Percentiles rank a stretch among this genome's conserved stretches.
Evolutionary conservation across 768 basidiomycete species (phyloP).

Genomic region (Tylopilus vinaceipallidus): DNA sequence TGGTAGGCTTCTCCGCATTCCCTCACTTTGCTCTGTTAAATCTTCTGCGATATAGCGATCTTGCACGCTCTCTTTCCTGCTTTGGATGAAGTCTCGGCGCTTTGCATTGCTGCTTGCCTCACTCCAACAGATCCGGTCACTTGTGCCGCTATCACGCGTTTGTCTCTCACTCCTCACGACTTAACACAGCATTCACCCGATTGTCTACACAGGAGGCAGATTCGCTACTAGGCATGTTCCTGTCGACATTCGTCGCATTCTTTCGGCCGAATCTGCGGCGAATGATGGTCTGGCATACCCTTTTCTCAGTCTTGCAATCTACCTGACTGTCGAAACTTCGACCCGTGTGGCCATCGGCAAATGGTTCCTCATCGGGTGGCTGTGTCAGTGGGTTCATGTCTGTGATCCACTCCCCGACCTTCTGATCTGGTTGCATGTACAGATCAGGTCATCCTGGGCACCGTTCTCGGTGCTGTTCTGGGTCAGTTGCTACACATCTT

Average conservation of each 20-base stretch:
- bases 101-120: slow-evolving; percentile 86
- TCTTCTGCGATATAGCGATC: slow-evolving; percentile 43
- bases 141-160: slow-evolving; percentile 77
- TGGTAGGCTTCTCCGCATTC: slow-evolving; percentile 37
- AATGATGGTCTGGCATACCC: slow-evolving; percentile 97
- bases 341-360: slow-evolving; percentile 64
- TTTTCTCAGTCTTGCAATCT: slow-evolving; percentile 83
- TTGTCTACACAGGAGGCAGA: slow-evolving; percentile 52
- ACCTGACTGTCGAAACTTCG: slow-evolving; percentile 72
- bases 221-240: slow-evolving; percentile 73
- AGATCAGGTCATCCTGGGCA: slow-evolving; percentile 84
- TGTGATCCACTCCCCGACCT: background rate
- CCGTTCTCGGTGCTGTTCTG: slow-evolving; percentile 58
- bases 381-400: slow-evolving; percentile 41
- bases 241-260: slow-evolving; percentile 69
- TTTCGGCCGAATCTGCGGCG: slow-evolving; percentile 88
- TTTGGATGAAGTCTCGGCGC: slow-evolving; percentile 68
- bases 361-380: slow-evolving; percentile 86
- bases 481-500: slow-evolving; percentile 29
- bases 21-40: background rate
- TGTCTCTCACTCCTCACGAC: slow-evolving; percentile 12
- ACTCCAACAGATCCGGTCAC: slow-evolving; percentile 96
- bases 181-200: background rate
- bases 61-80: slow-evolving; percentile 71
- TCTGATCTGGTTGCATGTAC: slow-evolving; percentile 3